These are phyloP conservation scores for Erysimum pusillum DNA, from an alignment of 441 rosid species.

Conservation along the genomic window DNA sequence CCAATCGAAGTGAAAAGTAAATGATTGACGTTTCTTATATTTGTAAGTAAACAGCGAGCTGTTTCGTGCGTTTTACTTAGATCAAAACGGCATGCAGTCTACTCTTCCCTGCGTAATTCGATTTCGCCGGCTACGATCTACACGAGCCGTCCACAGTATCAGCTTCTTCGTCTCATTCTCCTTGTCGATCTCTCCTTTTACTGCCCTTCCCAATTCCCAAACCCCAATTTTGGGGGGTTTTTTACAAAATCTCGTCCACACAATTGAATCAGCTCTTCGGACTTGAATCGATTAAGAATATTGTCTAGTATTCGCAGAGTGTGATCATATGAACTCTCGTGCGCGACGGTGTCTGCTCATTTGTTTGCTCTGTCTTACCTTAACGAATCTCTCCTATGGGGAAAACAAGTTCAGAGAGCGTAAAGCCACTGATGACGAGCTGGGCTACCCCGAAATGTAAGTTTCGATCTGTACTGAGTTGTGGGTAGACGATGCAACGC, in stretches of 20 bases:
- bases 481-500: constrained; percentile 15
- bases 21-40: constrained; percentile 12
- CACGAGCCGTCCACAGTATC: constrained; percentile 26
- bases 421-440: constrained; percentile 80
- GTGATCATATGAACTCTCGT: constrained; percentile 56
- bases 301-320: constrained; percentile 22
- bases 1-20: constrained; percentile 5
- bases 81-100: constrained; percentile 41
- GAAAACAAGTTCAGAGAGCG: constrained; percentile 87
- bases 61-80: background rate
- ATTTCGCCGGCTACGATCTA: constrained; percentile 40
- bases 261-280: constrained; percentile 17
- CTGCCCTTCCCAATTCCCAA: constrained; percentile 27
- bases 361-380: constrained; percentile 54
- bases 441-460: constrained; percentile 80
- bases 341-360: constrained; percentile 51
- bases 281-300: constrained; percentile 7
- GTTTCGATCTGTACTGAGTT: constrained; percentile 35
- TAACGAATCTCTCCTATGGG: constrained; percentile 49
- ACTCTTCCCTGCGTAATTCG: constrained; percentile 27
- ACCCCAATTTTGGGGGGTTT: constrained; percentile 23
- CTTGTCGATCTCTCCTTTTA: constrained; percentile 35
- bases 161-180: constrained; percentile 37
- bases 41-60: constrained; percentile 26
- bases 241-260: constrained; percentile 14